Percentiles rank a stretch among this genome's conserved stretches.
Evolutionary conservation across 352 stramenopile species (phyloP).

Genomic region (Phytophthora syringae): DNA sequence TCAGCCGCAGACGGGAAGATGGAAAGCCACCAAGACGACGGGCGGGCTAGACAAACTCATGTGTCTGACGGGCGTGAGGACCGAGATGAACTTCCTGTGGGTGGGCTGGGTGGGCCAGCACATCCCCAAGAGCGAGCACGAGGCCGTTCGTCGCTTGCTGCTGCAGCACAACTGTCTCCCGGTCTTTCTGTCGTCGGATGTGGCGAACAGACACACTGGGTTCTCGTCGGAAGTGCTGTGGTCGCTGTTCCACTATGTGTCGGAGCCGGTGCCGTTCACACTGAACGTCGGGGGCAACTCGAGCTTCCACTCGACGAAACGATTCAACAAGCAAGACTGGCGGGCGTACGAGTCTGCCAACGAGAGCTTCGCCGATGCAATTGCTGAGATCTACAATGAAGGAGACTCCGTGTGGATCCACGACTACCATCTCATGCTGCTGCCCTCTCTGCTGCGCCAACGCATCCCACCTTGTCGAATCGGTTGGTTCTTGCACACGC

Average conservation of each 20-base stretch:
- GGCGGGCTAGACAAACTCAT: slow-evolving; percentile 89
- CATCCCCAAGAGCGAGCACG: slow-evolving; percentile 83
- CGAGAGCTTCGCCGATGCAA: slow-evolving; percentile 84
- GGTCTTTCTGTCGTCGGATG: slow-evolving; percentile 85
- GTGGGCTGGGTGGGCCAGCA: slow-evolving; percentile 91
- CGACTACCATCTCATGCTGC: slow-evolving; percentile 91
- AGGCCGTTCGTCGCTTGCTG: slow-evolving; percentile 71
- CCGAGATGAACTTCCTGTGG: slow-evolving; percentile 84
- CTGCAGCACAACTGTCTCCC: slow-evolving; percentile 89
- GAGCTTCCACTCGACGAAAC: slow-evolving; percentile 64
- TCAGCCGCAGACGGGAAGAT: slow-evolving; percentile 77
- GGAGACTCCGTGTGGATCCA: slow-evolving; percentile 90
- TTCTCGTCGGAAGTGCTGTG: slow-evolving; percentile 93
- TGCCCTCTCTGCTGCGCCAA: slow-evolving; percentile 85
- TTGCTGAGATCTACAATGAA: slow-evolving; percentile 89
- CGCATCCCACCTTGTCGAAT: slow-evolving; percentile 77
- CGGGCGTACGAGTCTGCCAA: slow-evolving; percentile 90
- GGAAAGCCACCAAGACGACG: slow-evolving; percentile 87
- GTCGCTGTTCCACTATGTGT: slow-evolving; percentile 92
- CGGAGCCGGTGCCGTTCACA: slow-evolving; percentile 64
- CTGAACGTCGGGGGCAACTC: slow-evolving; percentile 44
- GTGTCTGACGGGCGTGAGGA: slow-evolving; percentile 72
- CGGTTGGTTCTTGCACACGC: slow-evolving; percentile 91
- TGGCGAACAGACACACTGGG: slow-evolving; percentile 86
- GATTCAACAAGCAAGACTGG: slow-evolving; percentile 91